phyloP scores from a whole-genome alignment of 768 basidiomycete genomes.

The Lactifluus volemus region DNA sequence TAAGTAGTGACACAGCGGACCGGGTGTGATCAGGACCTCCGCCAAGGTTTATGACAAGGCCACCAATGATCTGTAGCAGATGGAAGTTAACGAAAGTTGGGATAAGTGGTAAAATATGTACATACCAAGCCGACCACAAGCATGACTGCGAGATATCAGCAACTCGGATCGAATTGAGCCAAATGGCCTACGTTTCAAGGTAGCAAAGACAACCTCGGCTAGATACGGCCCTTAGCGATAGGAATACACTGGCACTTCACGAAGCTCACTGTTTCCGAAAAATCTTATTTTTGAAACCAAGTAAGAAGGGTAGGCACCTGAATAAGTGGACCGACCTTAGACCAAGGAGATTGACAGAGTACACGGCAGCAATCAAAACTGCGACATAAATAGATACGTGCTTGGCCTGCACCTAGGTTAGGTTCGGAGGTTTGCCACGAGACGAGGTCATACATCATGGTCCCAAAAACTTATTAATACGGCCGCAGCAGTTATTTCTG shows the following conservation, averaged over 20 bases:
- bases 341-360: slow-evolving; percentile 13
- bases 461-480: slow-evolving; percentile 18
- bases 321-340: neutral
- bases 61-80: slow-evolving; percentile 14
- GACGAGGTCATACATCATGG: slow-evolving; percentile 1
- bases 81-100: neutral
- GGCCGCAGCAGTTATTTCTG: slow-evolving; percentile 18
- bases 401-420: neutral
- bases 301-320: neutral
- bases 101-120: neutral
- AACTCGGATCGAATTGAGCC: neutral
- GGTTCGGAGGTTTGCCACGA: neutral
- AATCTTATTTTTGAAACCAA: neutral
- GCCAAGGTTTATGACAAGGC: slow-evolving; percentile 15
- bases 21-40: slow-evolving; percentile 19
- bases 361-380: slow-evolving; percentile 7
- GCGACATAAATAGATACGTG: slow-evolving; percentile 14
- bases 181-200: slow-evolving; percentile 15
- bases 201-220: slow-evolving; percentile 18
- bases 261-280: slow-evolving; percentile 15
- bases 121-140: slow-evolving; percentile 18
- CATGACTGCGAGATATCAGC: slow-evolving; percentile 14
- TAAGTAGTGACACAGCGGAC: neutral
- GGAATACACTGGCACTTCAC: neutral
- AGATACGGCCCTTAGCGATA: neutral